These are phyloP conservation scores for Phytophthora litchii DNA, from an alignment of 352 stramenopile genomes.

Conservation along the genomic window DNA sequence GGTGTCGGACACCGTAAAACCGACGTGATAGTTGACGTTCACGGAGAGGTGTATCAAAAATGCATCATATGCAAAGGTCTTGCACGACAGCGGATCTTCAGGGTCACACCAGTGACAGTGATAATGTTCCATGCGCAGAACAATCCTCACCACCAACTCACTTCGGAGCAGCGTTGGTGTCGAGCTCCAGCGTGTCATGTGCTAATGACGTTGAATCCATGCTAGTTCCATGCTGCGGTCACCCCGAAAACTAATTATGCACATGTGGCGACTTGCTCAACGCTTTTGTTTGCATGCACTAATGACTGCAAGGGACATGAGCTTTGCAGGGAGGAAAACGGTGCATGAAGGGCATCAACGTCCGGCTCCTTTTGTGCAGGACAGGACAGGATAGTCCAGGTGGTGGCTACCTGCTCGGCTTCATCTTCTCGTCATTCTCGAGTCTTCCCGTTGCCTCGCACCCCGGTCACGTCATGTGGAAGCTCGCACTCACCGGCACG, in stretches of 20 bases:
- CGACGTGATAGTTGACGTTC: slow-evolving; percentile 11
- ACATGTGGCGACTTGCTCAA: slow-evolving; percentile 12
- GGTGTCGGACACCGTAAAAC: no score
- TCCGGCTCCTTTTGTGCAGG: slow-evolving; percentile 24
- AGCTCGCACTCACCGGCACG: slow-evolving; percentile 34
- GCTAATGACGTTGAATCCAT: slow-evolving; percentile 9
- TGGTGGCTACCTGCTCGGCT: slow-evolving; percentile 18
- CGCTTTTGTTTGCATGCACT: slow-evolving; percentile 11
- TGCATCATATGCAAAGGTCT: slow-evolving; percentile 3
- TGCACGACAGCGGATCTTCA: no score
- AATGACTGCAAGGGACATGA: slow-evolving; percentile 32
- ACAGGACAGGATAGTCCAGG: slow-evolving; percentile 22
- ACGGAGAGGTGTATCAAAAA: slow-evolving; percentile 15
- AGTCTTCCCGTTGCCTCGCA: slow-evolving; percentile 18
- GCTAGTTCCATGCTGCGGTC: slow-evolving; percentile 18
- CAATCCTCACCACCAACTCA: no score
- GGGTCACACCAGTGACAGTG: not conserved
- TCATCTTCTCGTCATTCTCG: slow-evolving; percentile 18
- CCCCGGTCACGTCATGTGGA: slow-evolving; percentile 35
- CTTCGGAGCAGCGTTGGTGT: no score
- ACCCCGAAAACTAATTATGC: slow-evolving; percentile 20
- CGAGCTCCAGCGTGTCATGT: slow-evolving; percentile 6
- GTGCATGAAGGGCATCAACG: slow-evolving; percentile 22
- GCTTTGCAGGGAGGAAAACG: slow-evolving; percentile 20
- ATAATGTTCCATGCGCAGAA: not conserved